Evolutionary conservation across 495 filamentous ascomycete species (phyloP).

Genomic region (Podospora didyma): DNA sequence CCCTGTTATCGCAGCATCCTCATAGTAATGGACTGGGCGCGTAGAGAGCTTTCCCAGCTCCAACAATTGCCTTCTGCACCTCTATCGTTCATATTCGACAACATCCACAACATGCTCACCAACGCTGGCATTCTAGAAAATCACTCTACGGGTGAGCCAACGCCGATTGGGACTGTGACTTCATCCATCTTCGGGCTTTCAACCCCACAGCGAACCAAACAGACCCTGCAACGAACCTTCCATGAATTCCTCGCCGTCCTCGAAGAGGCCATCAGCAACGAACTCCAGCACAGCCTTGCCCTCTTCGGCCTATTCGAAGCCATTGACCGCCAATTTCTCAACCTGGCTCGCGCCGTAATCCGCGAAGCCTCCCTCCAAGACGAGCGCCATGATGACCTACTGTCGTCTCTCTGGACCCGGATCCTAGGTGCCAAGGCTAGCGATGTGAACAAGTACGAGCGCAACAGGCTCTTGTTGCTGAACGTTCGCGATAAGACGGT

Average conservation of each 20-base stretch:
- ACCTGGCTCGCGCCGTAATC: conserved; percentile 78
- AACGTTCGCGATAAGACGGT: conserved; percentile 78
- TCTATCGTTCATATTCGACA: conserved; percentile 65
- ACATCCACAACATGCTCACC: conserved; percentile 71
- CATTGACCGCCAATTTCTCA: conserved; percentile 84
- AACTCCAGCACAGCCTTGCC: conserved; percentile 68
- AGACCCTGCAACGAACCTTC: conserved; percentile 79
- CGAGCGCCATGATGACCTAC: conserved; percentile 69
- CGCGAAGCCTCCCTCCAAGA: conserved; percentile 79
- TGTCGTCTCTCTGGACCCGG: conserved; percentile 79
- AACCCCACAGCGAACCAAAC: conserved; percentile 69
- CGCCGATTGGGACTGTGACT: conserved; percentile 59
- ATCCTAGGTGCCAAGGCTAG: conserved; percentile 68
- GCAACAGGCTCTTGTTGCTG: conserved; percentile 70
- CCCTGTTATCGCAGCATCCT: conserved; percentile 55
- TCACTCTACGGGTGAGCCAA: conserved; percentile 54
- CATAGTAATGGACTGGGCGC: conserved; percentile 92
- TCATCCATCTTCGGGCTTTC: conserved; percentile 75
- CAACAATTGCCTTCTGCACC: conserved; percentile 48
- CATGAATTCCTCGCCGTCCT: conserved; percentile 81
- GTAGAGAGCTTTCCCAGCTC: conserved; percentile 64
- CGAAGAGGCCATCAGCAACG: conserved; percentile 81
- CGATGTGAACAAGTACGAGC: conserved; percentile 79
- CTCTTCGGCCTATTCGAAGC: conserved; percentile 82
- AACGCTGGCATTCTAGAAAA: conserved; percentile 67